Evolutionary conservation across 2,329 filamentous ascomycete genomes (phyloP), one percentile per base, ranked within the genome.

Genomic region (Alternaria infectoria): DNA sequence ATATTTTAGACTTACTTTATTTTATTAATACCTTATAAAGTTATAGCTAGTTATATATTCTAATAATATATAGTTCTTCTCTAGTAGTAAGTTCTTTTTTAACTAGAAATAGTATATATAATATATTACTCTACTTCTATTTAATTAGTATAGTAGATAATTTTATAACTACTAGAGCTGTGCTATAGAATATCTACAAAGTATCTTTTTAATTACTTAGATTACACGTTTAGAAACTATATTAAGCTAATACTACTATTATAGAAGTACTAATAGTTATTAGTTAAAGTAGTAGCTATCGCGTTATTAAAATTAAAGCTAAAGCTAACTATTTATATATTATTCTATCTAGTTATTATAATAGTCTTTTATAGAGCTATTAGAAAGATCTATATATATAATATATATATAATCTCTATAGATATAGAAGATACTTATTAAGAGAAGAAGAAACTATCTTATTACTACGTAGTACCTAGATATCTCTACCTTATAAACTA

Each of bases 191-290:
- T 12, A 56, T 63, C 5, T 49, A 40, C 15, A 3, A 52, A 64
- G 61, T 11, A 9, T 23, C 30, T 2, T 8, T 5, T 28, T 3
- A 57, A 4, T 64, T 43, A 11, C 57, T 64, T 17, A 19, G 57
- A 50, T 43, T 32, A 54, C 2, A 26, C 47, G 44, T 26, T 49
- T 25, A 25, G 6, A 30, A 54, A 19, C 52, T 64, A 28, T 64
- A 43, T 8, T 13, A 64, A 49, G 61, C 61, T 10, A 64, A 64
- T 61, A 5, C 15, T 40, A 54, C 57, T 46, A 64, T 64, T 49
- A 47, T 43, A 54, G 30, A 64, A 46, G 61, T 47, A 9, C 44
- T 61, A n/a, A 15, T 52, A n/a, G 54, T 17, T 51, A 30, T 40
- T 8, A 45, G 57, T 30, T 11, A 15, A 57, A 57, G 47, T 17